These are phyloP conservation scores for Venturia effusa DNA, from an alignment of 2,329 filamentous ascomycete species.

Conservation along the genomic window DNA sequence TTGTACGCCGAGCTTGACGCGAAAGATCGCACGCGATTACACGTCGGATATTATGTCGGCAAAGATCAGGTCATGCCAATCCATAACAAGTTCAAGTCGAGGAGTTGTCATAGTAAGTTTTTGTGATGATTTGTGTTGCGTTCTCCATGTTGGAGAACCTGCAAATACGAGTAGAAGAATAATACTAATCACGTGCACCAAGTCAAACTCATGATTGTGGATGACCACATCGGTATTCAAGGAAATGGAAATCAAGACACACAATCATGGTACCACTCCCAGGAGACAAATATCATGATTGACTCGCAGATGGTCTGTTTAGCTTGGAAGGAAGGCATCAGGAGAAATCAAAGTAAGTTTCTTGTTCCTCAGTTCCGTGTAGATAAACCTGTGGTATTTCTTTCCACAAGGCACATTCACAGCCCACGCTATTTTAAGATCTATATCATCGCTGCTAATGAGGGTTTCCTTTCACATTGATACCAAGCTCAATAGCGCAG, in stretches of 20 bases:
- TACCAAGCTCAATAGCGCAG: slow-evolving; percentile 5
- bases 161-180: too few species aligned
- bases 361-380: neutral
- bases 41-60: slow-evolving; percentile 60
- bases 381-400: neutral
- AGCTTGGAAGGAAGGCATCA: slow-evolving; percentile 51
- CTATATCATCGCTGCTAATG: too few species aligned
- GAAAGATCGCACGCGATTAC: slow-evolving; percentile 39
- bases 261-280: slow-evolving; percentile 67
- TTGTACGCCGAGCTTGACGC: slow-evolving; percentile 46
- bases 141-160: too few species aligned
- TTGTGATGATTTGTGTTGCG: neutral
- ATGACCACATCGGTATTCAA: slow-evolving; percentile 57
- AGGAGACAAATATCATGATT: slow-evolving; percentile 68
- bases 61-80: slow-evolving; percentile 63
- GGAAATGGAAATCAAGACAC: slow-evolving; percentile 75
- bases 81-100: slow-evolving; percentile 51
- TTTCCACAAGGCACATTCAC: neutral
- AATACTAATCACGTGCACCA: neutral
- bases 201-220: slow-evolving; percentile 65
- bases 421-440: neutral
- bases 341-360: slow-evolving; percentile 47
- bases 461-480: neutral
- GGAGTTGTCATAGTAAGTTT: slow-evolving; percentile 52
- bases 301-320: slow-evolving; percentile 52